Evolutionary conservation across 352 stramenopile species (phyloP).

Genomic region (Phytopythium boreale): DNA sequence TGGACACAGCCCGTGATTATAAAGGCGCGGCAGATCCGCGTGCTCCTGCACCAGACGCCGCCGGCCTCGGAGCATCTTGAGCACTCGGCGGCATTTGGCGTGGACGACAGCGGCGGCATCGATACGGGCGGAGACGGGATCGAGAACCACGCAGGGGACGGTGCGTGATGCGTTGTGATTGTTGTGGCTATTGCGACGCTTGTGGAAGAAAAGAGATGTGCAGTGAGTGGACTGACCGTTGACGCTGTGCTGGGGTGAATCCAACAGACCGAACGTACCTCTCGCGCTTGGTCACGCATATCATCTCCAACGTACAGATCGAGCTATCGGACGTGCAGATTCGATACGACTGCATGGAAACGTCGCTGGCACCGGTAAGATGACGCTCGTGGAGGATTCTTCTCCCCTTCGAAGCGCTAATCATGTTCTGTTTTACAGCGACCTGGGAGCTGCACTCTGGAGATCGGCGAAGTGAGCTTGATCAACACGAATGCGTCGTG

Average conservation of each 20-base stretch:
- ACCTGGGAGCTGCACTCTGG: conserved; percentile 62
- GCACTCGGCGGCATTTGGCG: conserved; percentile 14
- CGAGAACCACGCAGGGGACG: conserved; percentile 2
- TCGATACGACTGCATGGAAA: conserved; percentile 74
- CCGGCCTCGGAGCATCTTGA: conserved; percentile 12
- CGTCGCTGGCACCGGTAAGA: conserved; percentile 60
- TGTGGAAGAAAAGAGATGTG: not conserved
- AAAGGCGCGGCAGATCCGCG: conserved; percentile 64
- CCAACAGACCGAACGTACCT: conserved; percentile 73
- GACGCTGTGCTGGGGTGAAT: not conserved
- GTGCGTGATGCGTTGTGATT: conserved; percentile 1
- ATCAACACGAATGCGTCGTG: conserved; percentile 79
- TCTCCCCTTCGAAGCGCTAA: not conserved
- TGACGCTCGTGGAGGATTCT: not conserved
- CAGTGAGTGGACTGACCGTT: not conserved
- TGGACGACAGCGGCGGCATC: conserved; percentile 16
- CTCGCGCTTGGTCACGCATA: conserved; percentile 75
- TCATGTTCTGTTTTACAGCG: conserved; percentile 27
- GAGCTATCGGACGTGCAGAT: conserved; percentile 79
- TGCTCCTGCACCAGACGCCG: conserved; percentile 63
- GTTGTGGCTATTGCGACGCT: not conserved
- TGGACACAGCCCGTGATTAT: conserved; percentile 85
- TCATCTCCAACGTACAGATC: conserved; percentile 87
- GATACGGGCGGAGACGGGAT: conserved; percentile 10
- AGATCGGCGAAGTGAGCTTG: conserved; percentile 57